Conservation (phyloP, 768 basidiomycete species). For the Russula lepida region DNA sequence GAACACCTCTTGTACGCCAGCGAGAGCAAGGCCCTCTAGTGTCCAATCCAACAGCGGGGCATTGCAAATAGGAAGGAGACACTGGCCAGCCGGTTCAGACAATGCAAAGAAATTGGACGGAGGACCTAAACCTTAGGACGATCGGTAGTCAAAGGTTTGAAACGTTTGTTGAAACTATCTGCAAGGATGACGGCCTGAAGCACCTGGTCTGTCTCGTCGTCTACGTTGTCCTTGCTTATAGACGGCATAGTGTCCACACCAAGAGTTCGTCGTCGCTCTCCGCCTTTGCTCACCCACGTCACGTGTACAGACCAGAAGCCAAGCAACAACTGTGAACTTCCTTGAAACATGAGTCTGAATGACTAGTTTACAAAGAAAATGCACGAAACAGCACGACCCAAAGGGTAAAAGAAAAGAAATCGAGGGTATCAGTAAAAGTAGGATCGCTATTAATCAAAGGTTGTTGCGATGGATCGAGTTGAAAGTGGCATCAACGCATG, state of each 20-base stretch:
- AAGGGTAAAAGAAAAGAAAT: slow-evolving; percentile 35
- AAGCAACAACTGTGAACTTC: slow-evolving; percentile 4
- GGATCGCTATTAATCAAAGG: slow-evolving; percentile 62
- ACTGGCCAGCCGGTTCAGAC: slow-evolving; percentile 37
- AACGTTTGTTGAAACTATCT: slow-evolving; percentile 92
- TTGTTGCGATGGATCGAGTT: slow-evolving; percentile 54
- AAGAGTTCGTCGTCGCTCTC: too few species aligned
- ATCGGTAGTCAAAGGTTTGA: slow-evolving; percentile 79
- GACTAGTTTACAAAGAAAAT: slow-evolving; percentile 38
- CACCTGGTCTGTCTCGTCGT: slow-evolving; percentile 71
- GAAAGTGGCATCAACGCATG: slow-evolving; percentile 46
- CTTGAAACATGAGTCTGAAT: slow-evolving; percentile 24
- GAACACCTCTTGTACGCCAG: slow-evolving; percentile 93
- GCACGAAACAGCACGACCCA: slow-evolving; percentile 50
- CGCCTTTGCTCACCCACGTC: neutral
- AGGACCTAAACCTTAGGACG: slow-evolving; percentile 62
- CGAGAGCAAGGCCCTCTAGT: slow-evolving; percentile 88
- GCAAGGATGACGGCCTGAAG: slow-evolving; percentile 93
- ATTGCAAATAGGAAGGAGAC: slow-evolving; percentile 90
- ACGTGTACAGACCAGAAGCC: neutral
- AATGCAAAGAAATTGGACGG: slow-evolving; percentile 10
- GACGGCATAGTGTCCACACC: neutral
- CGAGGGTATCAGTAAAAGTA: slow-evolving; percentile 34
- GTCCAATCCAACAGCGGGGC: slow-evolving; percentile 93
- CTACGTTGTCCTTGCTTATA: slow-evolving; percentile 9